Evolutionary conservation across 2,329 filamentous ascomycete species (phyloP).

Genomic region (Alternaria conjuncta): DNA sequence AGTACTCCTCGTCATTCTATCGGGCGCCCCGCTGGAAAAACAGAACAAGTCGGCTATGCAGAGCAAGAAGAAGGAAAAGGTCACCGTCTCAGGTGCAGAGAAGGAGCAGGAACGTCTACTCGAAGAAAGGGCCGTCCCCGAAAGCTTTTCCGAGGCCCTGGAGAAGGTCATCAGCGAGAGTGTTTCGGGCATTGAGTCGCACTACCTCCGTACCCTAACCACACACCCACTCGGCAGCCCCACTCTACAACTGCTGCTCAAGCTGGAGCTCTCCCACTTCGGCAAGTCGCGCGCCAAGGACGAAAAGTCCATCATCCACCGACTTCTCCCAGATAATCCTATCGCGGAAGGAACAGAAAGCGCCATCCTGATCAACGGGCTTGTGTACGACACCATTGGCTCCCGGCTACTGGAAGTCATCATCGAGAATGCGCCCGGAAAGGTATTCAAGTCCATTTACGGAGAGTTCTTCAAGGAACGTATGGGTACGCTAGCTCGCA

Average conservation of each 20-base stretch:
- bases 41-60: conserved; percentile 72
- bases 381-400: conserved; percentile 89
- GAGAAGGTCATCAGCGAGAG: conserved; percentile 83
- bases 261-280: conserved; percentile 80
- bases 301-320: conserved; percentile 72
- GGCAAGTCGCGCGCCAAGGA: conserved; percentile 71
- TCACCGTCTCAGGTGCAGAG: conserved; percentile 61
- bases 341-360: conserved; percentile 75
- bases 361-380: conserved; percentile 80
- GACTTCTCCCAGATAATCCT: conserved; percentile 80
- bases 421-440: conserved; percentile 79
- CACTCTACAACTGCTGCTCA: conserved; percentile 86
- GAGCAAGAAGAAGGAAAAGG: conserved; percentile 90
- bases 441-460: conserved; percentile 89
- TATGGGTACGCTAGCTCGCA: conserved; percentile 81
- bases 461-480: conserved; percentile 78
- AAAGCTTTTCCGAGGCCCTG: conserved; percentile 76
- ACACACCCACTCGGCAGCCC: conserved; percentile 92
- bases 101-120: conserved; percentile 54
- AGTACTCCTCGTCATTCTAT: conserved; percentile 83
- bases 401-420: conserved; percentile 90
- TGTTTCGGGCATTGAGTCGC: conserved; percentile 75
- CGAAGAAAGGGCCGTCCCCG: conserved; percentile 67
- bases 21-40: conserved; percentile 79
- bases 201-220: conserved; percentile 81